These are phyloP conservation scores for Phytophthora hibernalis DNA, from an alignment of 352 stramenopile species.

Conservation along the genomic window DNA sequence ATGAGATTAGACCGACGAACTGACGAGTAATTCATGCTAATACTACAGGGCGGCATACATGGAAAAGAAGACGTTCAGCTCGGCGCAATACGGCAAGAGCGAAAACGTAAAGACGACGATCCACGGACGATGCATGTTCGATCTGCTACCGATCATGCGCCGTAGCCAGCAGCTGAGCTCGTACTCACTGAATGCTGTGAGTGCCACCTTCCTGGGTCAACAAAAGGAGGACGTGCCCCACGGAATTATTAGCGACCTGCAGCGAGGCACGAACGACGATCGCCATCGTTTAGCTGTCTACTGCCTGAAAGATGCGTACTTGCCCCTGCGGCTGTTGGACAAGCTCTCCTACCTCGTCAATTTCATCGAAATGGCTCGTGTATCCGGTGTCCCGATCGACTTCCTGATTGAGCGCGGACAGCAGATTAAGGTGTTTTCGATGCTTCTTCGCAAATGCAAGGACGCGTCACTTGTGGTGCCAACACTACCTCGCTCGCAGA, in stretches of 20 bases:
- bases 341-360: conserved; percentile 99
- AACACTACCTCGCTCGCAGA: conserved; percentile 92
- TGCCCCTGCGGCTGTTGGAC: conserved; percentile 97
- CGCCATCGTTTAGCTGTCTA: conserved; percentile 98
- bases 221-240: conserved; percentile 99
- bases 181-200: conserved; percentile 99
- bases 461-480: conserved; percentile 96
- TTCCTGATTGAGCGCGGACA: conserved; percentile 98
- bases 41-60: conserved; percentile 80
- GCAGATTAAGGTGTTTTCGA: conserved; percentile 99
- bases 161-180: conserved; percentile 99
- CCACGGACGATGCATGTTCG: conserved; percentile 98
- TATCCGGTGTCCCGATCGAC: conserved; percentile 97
- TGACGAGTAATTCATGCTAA: conserved; percentile 14
- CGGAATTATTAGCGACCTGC: conserved; percentile 96
- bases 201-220: conserved; percentile 96
- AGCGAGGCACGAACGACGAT: conserved; percentile 97
- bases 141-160: conserved; percentile 99
- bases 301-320: conserved; percentile 99
- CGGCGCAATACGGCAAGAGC: conserved; percentile 96
- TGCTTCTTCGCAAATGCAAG: conserved; percentile 98
- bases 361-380: conserved; percentile 99
- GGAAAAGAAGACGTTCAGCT: conserved; percentile 98
- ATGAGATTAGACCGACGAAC: background rate
- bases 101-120: conserved; percentile 99